Evolutionary conservation across 306 rosid genomes (phyloP), one percentile per base, ranked within the genome.

Genomic region (Potentilla sterilis): DNA sequence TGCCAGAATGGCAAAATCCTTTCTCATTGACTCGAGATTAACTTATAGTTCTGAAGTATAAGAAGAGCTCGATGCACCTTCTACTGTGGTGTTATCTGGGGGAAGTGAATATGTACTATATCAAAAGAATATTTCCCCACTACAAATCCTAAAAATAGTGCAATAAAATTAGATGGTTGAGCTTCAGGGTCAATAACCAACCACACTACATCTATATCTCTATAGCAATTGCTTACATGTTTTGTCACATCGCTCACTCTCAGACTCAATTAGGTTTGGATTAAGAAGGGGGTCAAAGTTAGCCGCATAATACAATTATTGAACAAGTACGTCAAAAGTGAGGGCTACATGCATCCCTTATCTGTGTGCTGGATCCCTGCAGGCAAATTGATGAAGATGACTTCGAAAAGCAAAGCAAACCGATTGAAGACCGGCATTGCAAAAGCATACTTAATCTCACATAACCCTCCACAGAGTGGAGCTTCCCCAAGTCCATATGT

Each of bases 381-480:
- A 21, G 14, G 61, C 43, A 32, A 70, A 28, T 48, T 52, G 34
- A 55, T 55, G 16, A 22, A 3, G 16, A 40, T 16, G 46, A 63
- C 12, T 16, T 65, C 22, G 47, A 19, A 18, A 19, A 52, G 24
- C 7, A 48, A 48, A 48, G n/a, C 46, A 35, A 16, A 18, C 4
- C 47, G 37, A 37, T 8, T 32, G 6, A 18, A 51, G 22, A 51
- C 9, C 22, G 22, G 57, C 51, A 46, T 46, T 46, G 51, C n/a
- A n/a, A n/a, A n/a, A n/a, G n/a, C n/a, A n/a, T n/a, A n/a, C n/a
- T n/a, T n/a, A 46, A 24, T 62, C 68, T 3, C 76, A 51, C 70
- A 49, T 61, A 51, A 21, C 21, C 59, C 77, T 64, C 57, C 77
- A 72, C 73, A 57, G 43, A 22, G n/a, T 63, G n/a, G 67, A 40